Evolutionary conservation across 768 basidiomycete species (phyloP), one percentile per base, ranked within the genome.

Genomic region (Thelephora ganbajun): DNA sequence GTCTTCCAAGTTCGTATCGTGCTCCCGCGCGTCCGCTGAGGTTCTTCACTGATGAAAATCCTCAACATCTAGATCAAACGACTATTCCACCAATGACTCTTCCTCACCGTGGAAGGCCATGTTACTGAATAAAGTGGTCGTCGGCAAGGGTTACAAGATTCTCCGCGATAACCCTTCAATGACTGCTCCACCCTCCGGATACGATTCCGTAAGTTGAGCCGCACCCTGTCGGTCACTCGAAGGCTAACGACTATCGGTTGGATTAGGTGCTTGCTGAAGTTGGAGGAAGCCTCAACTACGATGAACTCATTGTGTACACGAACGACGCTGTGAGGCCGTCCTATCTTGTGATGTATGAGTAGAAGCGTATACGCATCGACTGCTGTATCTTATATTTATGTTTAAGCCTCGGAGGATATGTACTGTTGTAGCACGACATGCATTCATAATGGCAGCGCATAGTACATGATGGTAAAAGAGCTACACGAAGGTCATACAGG

Each of bases 281-380:
- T 48, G 80, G 80, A 13, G 78, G 74, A 23, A 72, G 71, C 43
- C 61, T 84, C 33, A 83, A 83, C 54, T 77, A 83, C 43, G 82
- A 84, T 54, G 82, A 84, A 54, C 60, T 82, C 20, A 72, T 84
- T 7, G 79, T 83, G 23, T 84, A 83, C 55, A 63, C 66, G 37
- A 80, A 83, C 59, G 77, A 83, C 49, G 82, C 82, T 1, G 81
- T 83, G 45, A 64, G 80, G 35, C 80, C 82, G 3, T 80, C 81
- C 13, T 84, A 77, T 57, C 65, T 84, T 33, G 74, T 84, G 22
- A 70, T 83, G 61, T 84, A 83, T 50, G 79, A 82, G 47, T 30
- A 37, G 39, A 18, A 41, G 39, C 26, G 26, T 30, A 30, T 9
- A 4, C 26, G 26, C 26, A 4, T 30, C 26, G 9, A 30, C 26